These are phyloP conservation scores for Phytophthora crassamura DNA, from an alignment of 352 stramenopile species.

Conservation along the genomic window DNA sequence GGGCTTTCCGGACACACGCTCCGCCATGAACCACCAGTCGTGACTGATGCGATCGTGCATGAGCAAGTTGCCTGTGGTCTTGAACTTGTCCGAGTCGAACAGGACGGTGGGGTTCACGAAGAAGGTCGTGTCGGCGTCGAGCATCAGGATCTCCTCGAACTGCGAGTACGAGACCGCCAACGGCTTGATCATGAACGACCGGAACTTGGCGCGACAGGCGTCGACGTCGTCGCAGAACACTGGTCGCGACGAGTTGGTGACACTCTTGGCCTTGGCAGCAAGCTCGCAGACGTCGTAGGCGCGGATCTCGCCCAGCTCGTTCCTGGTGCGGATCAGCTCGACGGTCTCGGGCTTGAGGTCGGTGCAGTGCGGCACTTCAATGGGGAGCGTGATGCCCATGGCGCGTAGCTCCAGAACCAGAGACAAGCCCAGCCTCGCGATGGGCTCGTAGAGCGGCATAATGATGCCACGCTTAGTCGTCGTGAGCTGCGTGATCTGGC, in stretches of 20 bases:
- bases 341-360: slow-evolving; percentile 49
- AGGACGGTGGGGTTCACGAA: slow-evolving; percentile 58
- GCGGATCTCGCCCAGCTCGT: slow-evolving; percentile 34
- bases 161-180: slow-evolving; percentile 57
- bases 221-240: slow-evolving; percentile 55
- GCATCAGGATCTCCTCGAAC: slow-evolving; percentile 67
- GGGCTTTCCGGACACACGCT: slow-evolving; percentile 11
- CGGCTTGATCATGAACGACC: slow-evolving; percentile 64
- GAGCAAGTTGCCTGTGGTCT: slow-evolving; percentile 57
- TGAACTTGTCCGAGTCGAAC: slow-evolving; percentile 55
- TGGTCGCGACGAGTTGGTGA: slow-evolving; percentile 28
- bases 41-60: slow-evolving; percentile 65
- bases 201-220: slow-evolving; percentile 49
- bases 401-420: slow-evolving; percentile 56
- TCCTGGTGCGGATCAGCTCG: slow-evolving; percentile 40
- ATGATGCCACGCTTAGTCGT: slow-evolving; percentile 56
- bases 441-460: slow-evolving; percentile 58
- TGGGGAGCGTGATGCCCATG: slow-evolving; percentile 50
- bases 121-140: slow-evolving; percentile 71
- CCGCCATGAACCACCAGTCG: slow-evolving; percentile 40
- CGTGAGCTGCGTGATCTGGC: slow-evolving; percentile 33
- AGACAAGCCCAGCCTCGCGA: slow-evolving; percentile 48
- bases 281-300: slow-evolving; percentile 44
- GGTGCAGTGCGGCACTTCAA: slow-evolving; percentile 63
- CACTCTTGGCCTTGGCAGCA: slow-evolving; percentile 35